Conservation (phyloP, 345 rosid species). For the Arabis alpina region DNA sequence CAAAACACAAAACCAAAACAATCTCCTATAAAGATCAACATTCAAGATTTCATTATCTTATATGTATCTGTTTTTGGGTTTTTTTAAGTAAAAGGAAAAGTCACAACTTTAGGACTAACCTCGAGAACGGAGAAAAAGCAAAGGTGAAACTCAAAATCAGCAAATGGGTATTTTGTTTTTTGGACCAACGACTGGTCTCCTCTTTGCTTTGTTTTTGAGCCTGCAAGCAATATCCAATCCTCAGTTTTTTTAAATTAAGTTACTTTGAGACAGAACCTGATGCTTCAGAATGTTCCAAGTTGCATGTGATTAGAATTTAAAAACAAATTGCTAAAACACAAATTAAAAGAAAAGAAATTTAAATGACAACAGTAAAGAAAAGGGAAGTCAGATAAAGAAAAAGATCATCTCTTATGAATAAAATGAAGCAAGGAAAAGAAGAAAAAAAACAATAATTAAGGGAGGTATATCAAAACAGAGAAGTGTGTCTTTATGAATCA, state of each 20-base stretch:
- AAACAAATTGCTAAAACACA: not conserved
- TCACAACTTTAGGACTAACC: conserved; percentile 47
- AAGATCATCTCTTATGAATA: conserved; percentile 33
- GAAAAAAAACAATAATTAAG: conserved; percentile 12
- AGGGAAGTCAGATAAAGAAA: conserved; percentile 43
- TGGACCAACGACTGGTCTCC: conserved; percentile 49
- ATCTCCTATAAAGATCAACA: conserved; percentile 15
- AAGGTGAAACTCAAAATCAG: conserved; percentile 39
- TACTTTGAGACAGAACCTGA: conserved; percentile 45
- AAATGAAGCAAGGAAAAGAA: conserved; percentile 15
- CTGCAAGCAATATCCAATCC: conserved; percentile 41
- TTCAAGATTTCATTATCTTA: conserved; percentile 34
- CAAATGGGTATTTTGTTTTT: conserved; percentile 41
- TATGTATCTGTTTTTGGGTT: conserved; percentile 34
- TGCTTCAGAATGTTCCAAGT: conserved; percentile 44
- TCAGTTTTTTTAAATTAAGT: conserved; percentile 35
- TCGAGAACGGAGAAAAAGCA: conserved; percentile 42
- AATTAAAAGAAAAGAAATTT: conserved; percentile 12
- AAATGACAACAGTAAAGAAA: conserved; percentile 41
- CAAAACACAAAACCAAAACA: not conserved
- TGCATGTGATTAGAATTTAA: conserved; percentile 28
- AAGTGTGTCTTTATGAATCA: conserved; percentile 39
- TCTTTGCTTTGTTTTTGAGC: conserved; percentile 33
- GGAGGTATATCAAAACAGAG: conserved; percentile 19
- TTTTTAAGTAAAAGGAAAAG: conserved; percentile 45